phyloP scores from a whole-genome alignment of 139 green algal species.

The Coelastrella sp. region DNA sequence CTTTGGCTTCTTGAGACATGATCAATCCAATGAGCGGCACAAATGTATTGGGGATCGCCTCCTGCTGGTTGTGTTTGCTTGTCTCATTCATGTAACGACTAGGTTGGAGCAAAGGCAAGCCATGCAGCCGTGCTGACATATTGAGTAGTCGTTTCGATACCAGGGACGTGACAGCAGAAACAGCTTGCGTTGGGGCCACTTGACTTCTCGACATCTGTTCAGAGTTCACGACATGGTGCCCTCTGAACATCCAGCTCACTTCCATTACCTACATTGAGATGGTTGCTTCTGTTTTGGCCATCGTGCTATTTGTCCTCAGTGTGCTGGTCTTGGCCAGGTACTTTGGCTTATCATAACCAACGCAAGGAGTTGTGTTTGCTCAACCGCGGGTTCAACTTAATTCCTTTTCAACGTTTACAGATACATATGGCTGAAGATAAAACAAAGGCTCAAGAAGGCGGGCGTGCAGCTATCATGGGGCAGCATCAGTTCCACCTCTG shows the following conservation, averaged over 20 bases:
- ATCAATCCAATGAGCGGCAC: too few relatives aligned
- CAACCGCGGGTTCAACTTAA: background rate
- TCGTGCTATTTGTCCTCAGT: background rate
- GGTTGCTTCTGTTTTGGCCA: background rate
- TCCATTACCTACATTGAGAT: background rate
- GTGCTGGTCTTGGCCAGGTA: slow-evolving; percentile 19
- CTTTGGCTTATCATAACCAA: background rate
- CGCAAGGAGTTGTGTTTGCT: background rate
- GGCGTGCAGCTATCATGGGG: slow-evolving; percentile 9
- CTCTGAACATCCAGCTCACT: background rate
- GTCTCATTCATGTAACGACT: too few relatives aligned
- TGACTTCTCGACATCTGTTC: too few relatives aligned
- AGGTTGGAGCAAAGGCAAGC: too few relatives aligned
- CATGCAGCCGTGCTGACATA: too few relatives aligned
- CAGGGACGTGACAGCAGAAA: too few relatives aligned
- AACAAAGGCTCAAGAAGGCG: background rate
- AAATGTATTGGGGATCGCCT: too few relatives aligned
- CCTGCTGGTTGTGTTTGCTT: too few relatives aligned
- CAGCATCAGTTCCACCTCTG: background rate
- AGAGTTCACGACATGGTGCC: background rate
- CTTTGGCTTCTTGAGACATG: too few relatives aligned
- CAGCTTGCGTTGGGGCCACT: too few relatives aligned
- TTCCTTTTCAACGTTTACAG: background rate
- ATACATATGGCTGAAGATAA: background rate
- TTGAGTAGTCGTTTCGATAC: too few relatives aligned